Evolutionary conservation across 75 land plant species (phyloP).

Genomic region (Picea sitchensis): DNA sequence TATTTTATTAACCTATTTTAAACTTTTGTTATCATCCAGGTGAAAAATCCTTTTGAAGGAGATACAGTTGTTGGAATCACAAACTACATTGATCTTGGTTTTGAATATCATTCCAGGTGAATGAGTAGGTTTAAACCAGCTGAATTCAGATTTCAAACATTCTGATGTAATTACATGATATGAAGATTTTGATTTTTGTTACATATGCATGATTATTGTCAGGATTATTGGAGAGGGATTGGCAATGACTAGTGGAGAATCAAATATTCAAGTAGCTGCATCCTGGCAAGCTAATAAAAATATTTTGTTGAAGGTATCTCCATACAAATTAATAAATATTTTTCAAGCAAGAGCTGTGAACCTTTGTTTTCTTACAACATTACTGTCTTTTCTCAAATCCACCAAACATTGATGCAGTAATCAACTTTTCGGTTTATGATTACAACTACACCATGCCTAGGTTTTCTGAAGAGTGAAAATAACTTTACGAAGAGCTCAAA

Average conservation of each 20-base stretch:
- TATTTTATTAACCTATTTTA: background rate
- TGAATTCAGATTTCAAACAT: background rate
- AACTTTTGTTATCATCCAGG: slow-evolving; percentile 27
- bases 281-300: slow-evolving; percentile 98
- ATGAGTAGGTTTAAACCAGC: background rate
- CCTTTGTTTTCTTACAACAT: background rate
- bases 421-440: background rate
- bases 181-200: background rate
- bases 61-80: slow-evolving; percentile 84
- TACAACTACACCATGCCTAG: background rate
- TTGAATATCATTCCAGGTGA: slow-evolving; percentile 80
- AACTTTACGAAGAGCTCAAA: background rate
- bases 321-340: too few relatives aligned
- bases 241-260: slow-evolving; percentile 19
- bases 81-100: slow-evolving; percentile 91
- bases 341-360: background rate
- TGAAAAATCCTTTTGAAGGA: slow-evolving; percentile 86
- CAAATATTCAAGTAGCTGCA: slow-evolving; percentile 76
- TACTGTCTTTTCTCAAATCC: background rate
- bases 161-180: slow-evolving; percentile 6
- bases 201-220: slow-evolving; percentile 11
- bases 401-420: background rate
- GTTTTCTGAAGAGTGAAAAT: background rate
- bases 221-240: slow-evolving; percentile 45
- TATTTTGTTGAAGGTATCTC: slow-evolving; percentile 71